Percentiles rank a stretch among this genome's conserved stretches.
Evolutionary conservation across 805 yeast genomes (phyloP).

Genomic region (Ogataea paradorogensis): DNA sequence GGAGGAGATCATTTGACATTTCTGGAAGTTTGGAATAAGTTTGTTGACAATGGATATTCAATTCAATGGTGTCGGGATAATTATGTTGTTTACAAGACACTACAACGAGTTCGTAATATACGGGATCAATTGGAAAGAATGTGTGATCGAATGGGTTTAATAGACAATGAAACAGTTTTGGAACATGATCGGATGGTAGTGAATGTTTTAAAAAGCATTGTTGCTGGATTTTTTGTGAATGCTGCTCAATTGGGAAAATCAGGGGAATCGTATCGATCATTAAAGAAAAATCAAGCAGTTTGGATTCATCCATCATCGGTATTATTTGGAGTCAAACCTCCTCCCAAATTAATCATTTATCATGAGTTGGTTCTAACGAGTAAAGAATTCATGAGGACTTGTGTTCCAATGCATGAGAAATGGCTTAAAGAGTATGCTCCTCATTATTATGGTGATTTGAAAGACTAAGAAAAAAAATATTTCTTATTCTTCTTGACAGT

Average conservation of each 20-base stretch:
- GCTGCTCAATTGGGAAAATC: slow-evolving; percentile 54
- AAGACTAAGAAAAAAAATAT: neutral
- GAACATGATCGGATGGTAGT: slow-evolving; percentile 28
- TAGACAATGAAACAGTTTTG: slow-evolving; percentile 31
- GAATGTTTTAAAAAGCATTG: slow-evolving; percentile 50
- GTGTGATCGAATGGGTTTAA: slow-evolving; percentile 52
- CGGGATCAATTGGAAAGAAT: slow-evolving; percentile 64
- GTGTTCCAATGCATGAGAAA: slow-evolving; percentile 65
- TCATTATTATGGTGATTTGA: slow-evolving; percentile 38
- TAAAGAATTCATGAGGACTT: slow-evolving; percentile 83
- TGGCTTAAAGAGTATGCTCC: slow-evolving; percentile 80
- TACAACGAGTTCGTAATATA: slow-evolving; percentile 66
- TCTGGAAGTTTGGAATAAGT: slow-evolving; percentile 71
- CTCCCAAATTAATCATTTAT: slow-evolving; percentile 70
- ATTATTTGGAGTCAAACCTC: slow-evolving; percentile 61
- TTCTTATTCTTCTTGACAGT: slow-evolving; percentile 4
- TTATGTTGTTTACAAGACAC: slow-evolving; percentile 70
- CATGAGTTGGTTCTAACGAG: slow-evolving; percentile 83
- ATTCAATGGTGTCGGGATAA: slow-evolving; percentile 83
- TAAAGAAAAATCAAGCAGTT: slow-evolving; percentile 69
- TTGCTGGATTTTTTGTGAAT: slow-evolving; percentile 70
- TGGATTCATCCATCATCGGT: slow-evolving; percentile 84
- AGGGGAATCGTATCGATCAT: slow-evolving; percentile 69
- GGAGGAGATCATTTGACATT: slow-evolving; percentile 80
- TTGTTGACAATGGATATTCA: slow-evolving; percentile 67